Base-by-base conservation (phyloP, 192 early-diverging fungal genomes). In the Podila epicladia region DNA sequence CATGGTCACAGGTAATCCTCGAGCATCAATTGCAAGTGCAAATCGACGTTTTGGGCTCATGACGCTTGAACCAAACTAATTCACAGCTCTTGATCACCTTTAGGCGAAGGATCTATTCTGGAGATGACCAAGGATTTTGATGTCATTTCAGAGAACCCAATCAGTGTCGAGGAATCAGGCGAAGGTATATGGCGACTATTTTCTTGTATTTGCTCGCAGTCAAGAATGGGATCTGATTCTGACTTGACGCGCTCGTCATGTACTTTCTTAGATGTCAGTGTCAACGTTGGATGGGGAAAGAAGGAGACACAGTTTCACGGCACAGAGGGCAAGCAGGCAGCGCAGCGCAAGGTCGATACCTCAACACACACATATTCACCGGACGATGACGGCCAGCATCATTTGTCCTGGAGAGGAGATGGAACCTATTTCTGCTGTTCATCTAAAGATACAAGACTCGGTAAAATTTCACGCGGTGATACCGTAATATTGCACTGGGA, bases 281-380 rank as follows among this genome's bases (percentile, higher is more conserved):
- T 96, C 13, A 90, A 86, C 26, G 88, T 99, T n/a, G 98, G 98
- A 49, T 99, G 98, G 98, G 98, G 98, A 71, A 92, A 89, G 51
- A 95, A 94, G 63, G 97, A 97, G 78, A 99, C 98, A 13, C 98
- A 99, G 74, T 99, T 98, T 79, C 96, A 98, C 73, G 98, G 98
- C 58, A 90, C 92, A 22, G 93, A 86, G 59, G 96, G 94, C 64
- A 96, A 97, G 77, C 66, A 84, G 28, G 93, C 93, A 17, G 92
- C 93, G 3, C 82, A 86, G 66, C 75, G 82, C 73, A 88, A 85
- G 64, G 68, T 73, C 8, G 83, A 82, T 62, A 67, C 68, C 17
- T 74, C 65, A 20, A 73, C 71, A 61, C 83, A 84, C 48, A 83
- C 74, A 20, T 64, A 85, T 22, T 91, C 91, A 15, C 67, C 74